A percentile compares a stretch with the other conserved stretches of the same genome.
phyloP scores from a whole-genome alignment of 2,329 filamentous ascomycete species.

The Ciborinia camelliae region DNA sequence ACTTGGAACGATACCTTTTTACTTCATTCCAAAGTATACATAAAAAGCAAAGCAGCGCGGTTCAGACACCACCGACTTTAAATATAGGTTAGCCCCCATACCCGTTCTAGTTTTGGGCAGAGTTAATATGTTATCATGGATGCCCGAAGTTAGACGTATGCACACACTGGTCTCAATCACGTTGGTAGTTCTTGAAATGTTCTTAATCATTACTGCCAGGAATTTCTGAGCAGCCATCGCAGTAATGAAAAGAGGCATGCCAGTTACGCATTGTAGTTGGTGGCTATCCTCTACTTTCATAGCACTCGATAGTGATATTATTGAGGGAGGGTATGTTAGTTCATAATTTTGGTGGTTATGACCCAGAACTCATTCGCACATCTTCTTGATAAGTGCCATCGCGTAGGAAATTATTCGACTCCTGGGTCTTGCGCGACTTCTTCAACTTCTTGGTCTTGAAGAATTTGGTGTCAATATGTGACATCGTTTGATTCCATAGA shows the following conservation, averaged over 20 bases:
- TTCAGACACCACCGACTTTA: background rate
- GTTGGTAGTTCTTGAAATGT: background rate
- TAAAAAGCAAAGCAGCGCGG: background rate
- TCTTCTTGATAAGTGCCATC: background rate
- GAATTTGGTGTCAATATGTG: constrained; percentile 4
- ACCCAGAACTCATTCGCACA: background rate
- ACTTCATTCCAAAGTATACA: background rate
- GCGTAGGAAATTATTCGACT: background rate
- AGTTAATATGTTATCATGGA: background rate
- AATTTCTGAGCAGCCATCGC: background rate
- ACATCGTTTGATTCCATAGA: constrained; percentile 9
- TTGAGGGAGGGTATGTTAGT: background rate
- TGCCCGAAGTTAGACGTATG: background rate
- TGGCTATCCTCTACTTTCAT: background rate
- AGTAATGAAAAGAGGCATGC: background rate
- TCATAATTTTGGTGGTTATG: background rate
- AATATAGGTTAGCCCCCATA: background rate
- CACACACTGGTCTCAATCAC: no score
- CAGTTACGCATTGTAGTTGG: background rate
- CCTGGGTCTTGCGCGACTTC: background rate
- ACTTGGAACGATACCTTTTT: background rate
- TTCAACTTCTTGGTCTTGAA: background rate
- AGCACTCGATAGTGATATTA: background rate
- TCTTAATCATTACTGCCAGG: background rate
- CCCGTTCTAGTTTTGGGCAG: no score